phyloP scores from a whole-genome alignment of 306 rosid species.

The Fagus crenata region DNA sequence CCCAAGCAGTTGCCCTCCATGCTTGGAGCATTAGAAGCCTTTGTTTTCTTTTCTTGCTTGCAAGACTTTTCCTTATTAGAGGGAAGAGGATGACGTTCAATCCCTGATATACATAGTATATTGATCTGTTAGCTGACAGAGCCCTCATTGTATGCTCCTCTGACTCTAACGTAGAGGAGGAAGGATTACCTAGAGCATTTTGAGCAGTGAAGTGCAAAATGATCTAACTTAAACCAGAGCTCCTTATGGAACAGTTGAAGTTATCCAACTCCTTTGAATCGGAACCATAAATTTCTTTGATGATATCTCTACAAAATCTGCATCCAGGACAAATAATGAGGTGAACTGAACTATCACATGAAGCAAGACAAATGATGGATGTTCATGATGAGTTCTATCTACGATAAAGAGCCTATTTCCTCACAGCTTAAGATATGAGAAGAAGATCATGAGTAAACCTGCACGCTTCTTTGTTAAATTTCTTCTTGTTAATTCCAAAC shows the following conservation, averaged over 20 bases:
- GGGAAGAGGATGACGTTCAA: not conserved
- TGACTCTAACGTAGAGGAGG: not conserved
- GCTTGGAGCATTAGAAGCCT: not conserved
- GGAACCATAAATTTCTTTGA: slow-evolving; percentile 71
- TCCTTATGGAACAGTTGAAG: slow-evolving; percentile 54
- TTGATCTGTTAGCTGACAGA: not conserved
- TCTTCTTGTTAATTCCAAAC: slow-evolving; percentile 61
- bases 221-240: slow-evolving; percentile 34
- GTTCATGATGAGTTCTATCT: not conserved
- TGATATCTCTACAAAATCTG: slow-evolving; percentile 82
- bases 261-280: slow-evolving; percentile 63
- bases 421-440: not conserved
- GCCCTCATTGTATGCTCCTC: not conserved
- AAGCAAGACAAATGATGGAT: not conserved
- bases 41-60: not conserved
- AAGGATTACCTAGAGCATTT: slow-evolving; percentile 27
- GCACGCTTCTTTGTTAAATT: slow-evolving; percentile 84
- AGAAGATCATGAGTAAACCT: slow-evolving; percentile 47
- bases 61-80: not conserved
- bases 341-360: not conserved
- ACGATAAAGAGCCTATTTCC: not conserved
- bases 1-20: not conserved
- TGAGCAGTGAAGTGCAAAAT: slow-evolving; percentile 16
- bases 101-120: not conserved
- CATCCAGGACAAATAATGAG: slow-evolving; percentile 34